phyloP scores from a whole-genome alignment of 2,329 filamentous ascomycete species.

The Nothophoma quercina region DNA sequence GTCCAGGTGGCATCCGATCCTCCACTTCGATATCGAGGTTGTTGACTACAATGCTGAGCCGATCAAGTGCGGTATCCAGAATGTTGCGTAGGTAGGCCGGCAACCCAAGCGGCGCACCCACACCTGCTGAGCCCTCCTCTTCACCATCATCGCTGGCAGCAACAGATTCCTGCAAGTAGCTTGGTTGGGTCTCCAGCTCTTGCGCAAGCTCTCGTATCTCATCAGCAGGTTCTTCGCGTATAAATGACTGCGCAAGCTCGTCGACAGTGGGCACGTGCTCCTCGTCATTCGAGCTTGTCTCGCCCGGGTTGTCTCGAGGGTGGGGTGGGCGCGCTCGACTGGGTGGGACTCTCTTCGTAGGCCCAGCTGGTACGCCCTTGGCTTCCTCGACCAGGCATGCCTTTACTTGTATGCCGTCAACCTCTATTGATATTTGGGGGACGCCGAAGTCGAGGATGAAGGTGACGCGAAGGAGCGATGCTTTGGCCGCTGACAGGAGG shows the following conservation, averaged over 20 bases:
- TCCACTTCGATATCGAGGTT: constrained; percentile 73
- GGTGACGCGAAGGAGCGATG: constrained; percentile 79
- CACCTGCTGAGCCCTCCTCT: constrained; percentile 69
- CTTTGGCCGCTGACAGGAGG: constrained; percentile 74
- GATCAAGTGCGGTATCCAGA: constrained; percentile 76
- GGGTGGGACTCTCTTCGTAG: constrained; percentile 3
- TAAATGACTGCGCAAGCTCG: constrained; percentile 78
- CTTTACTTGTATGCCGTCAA: constrained; percentile 80
- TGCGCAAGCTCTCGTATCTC: constrained; percentile 74
- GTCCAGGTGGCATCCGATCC: constrained; percentile 55
- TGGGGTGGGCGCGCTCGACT: constrained; percentile 20
- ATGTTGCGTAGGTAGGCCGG: constrained; percentile 76
- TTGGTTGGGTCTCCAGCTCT: constrained; percentile 69
- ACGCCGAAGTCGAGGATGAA: constrained; percentile 88
- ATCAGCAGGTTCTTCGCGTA: constrained; percentile 72
- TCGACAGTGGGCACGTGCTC: constrained; percentile 69
- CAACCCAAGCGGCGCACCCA: constrained; percentile 72
- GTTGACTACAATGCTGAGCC: constrained; percentile 71
- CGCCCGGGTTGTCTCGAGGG: constrained; percentile 20
- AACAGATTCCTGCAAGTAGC: constrained; percentile 68
- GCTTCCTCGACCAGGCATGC: constrained; percentile 35
- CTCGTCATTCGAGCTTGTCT: constrained; percentile 39
- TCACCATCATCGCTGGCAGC: constrained; percentile 68
- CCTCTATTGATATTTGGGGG: constrained; percentile 81
- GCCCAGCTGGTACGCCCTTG: constrained; percentile 12